Evolutionary conservation across 78 protist genomes (phyloP).

Genomic region (Neovahlkampfia damariscottae): DNA sequence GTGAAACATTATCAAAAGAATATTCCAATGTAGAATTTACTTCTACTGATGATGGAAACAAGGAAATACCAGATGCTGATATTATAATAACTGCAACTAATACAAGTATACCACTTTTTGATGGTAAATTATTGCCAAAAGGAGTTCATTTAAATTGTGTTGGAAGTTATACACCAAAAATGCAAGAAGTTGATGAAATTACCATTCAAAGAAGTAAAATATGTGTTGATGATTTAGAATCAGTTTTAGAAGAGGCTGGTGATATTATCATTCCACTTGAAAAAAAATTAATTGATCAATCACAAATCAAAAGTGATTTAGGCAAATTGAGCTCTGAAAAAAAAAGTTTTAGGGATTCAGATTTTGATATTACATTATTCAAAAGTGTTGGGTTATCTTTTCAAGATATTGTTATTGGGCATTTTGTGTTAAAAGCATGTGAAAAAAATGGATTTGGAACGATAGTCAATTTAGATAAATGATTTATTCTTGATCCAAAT

Average conservation of each 20-base stretch:
- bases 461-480: no score
- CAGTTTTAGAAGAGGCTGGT: background rate
- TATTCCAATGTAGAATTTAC: background rate
- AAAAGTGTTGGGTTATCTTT: conserved; percentile 8
- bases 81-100: background rate
- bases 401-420: background rate
- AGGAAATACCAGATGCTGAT: background rate
- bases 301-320: background rate
- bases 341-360: background rate
- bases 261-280: background rate
- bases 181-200: background rate
- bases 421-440: background rate
- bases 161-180: background rate
- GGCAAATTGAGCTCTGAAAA: background rate
- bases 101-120: background rate
- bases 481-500: no score
- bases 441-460: no score
- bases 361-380: background rate
- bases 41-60: background rate
- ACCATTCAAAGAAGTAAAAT: background rate
- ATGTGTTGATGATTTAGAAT: background rate
- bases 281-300: background rate
- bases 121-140: background rate
- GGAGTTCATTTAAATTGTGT: background rate
- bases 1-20: background rate